A percentile compares a stretch with the other conserved stretches of the same genome.
Evolutionary conservation across 129 eudicot species (phyloP).

Genomic region (Tagetes patula): DNA sequence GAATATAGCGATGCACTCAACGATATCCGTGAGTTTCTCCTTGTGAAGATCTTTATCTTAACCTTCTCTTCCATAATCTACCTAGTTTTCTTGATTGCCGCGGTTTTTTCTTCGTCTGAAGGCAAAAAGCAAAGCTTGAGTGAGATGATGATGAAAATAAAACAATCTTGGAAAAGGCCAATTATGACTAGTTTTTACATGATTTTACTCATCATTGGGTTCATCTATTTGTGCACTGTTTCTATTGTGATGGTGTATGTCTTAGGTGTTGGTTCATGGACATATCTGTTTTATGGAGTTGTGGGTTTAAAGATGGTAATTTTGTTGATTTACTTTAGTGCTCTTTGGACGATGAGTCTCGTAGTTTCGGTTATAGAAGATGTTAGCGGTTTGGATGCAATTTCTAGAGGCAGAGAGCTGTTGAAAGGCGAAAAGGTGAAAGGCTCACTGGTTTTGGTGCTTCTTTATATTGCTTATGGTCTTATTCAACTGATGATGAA

Average conservation of each 20-base stretch:
- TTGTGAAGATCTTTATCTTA: not conserved
- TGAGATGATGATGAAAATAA: constrained; percentile 20
- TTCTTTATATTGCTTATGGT: constrained; percentile 7
- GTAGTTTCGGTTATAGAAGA: constrained; percentile 52
- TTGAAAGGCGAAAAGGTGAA: constrained; percentile 24
- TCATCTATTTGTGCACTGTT: not conserved
- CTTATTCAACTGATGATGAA: not conserved
- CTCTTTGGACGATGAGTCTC: constrained; percentile 31
- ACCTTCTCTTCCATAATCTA: constrained; percentile 9
- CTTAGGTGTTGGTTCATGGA: constrained; percentile 10
- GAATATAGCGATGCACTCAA: not conserved
- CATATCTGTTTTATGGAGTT: constrained; percentile 10
- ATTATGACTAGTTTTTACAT: constrained; percentile 26
- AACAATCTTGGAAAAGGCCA: constrained; percentile 20
- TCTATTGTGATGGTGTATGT: constrained; percentile 10
- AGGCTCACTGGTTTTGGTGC: constrained; percentile 13
- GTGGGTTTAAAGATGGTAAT: not conserved
- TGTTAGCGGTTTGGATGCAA: constrained; percentile 29
- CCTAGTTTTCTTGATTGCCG: constrained; percentile 27
- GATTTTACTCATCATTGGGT: constrained; percentile 15
- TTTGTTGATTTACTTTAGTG: constrained; percentile 10
- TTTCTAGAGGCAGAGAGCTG: constrained; percentile 20
- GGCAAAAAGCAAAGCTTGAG: constrained; percentile 24
- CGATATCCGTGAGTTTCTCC: not conserved
- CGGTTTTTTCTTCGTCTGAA: constrained; percentile 30